Conservation (phyloP, 2,329 filamentous ascomycete species). For the Pseudopithomyces chartarum region DNA sequence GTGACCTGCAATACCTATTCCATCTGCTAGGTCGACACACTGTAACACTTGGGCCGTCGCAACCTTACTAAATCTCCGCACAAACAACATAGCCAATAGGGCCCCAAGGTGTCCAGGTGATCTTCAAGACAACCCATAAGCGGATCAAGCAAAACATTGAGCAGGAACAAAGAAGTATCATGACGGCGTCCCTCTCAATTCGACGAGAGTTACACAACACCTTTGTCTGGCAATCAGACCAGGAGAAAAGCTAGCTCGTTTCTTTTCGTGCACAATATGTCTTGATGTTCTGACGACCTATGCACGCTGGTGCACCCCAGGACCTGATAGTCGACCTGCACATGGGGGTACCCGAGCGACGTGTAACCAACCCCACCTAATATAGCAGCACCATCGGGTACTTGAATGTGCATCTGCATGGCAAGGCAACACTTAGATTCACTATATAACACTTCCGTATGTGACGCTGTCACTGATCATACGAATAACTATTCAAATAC, state of each 20-base stretch:
- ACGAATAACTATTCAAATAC: no score
- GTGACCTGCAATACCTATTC: not conserved
- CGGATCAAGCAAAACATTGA: not conserved
- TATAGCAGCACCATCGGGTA: no score
- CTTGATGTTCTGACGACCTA: no score
- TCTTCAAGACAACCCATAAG: not conserved
- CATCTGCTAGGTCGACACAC: not conserved
- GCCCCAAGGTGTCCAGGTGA: not conserved
- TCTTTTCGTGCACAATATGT: not conserved
- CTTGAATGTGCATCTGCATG: no score
- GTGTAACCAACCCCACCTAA: no score
- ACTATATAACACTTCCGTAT: no score
- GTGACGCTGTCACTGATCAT: no score
- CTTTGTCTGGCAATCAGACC: not conserved
- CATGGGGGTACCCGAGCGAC: no score
- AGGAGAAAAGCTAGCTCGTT: not conserved
- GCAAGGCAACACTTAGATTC: no score
- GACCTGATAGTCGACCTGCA: no score
- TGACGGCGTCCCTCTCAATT: slow-evolving; percentile 1
- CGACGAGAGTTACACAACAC: not conserved
- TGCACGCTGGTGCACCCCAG: no score
- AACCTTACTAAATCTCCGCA: not conserved
- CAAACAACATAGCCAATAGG: not conserved
- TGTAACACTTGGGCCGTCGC: not conserved
- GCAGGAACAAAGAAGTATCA: slow-evolving; percentile 2